These are phyloP conservation scores for Fusarium sp. DNA, from an alignment of 2,329 filamentous ascomycete genomes.

Conservation along the genomic window DNA sequence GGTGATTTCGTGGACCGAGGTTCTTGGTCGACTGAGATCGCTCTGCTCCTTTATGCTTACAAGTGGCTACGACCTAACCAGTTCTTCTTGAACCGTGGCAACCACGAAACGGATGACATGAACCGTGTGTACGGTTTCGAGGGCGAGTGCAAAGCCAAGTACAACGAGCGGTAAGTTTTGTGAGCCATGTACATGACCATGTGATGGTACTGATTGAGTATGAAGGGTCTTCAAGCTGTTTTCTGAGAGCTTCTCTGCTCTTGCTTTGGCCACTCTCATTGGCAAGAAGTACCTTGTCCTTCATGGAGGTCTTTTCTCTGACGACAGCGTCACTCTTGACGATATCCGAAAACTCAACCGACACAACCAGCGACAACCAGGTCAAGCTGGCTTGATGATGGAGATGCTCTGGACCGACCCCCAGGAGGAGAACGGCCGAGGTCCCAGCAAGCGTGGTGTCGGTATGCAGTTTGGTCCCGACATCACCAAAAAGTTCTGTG, in stretches of 20 bases:
- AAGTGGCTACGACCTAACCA: conserved; percentile 90
- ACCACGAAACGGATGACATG: conserved; percentile 99
- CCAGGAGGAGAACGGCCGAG: conserved; percentile 83
- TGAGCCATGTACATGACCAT: neutral
- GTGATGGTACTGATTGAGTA: conserved; percentile 6
- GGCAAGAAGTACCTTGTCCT: conserved; percentile 91
- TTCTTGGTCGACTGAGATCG: conserved; percentile 98
- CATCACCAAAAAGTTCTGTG: conserved; percentile 95
- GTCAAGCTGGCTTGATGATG: conserved; percentile 97
- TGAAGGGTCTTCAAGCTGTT: conserved; percentile 90
- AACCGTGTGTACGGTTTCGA: conserved; percentile 98
- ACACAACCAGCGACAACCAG: conserved; percentile 90
- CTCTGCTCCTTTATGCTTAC: conserved; percentile 91
- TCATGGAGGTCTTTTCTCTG: conserved; percentile 94
- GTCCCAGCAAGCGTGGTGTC: conserved; percentile 95
- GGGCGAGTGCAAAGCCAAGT: conserved; percentile 97
- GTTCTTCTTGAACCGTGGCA: conserved; percentile 97
- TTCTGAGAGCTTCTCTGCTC: conserved; percentile 95
- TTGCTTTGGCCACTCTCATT: conserved; percentile 91
- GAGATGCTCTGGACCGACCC: conserved; percentile 99
- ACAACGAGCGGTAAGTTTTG: conserved; percentile 76
- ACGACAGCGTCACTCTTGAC: conserved; percentile 90
- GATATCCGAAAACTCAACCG: conserved; percentile 94
- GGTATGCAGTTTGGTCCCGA: conserved; percentile 97
- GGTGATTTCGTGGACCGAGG: conserved; percentile 98